Percentiles rank a stretch among this genome's conserved stretches.
Conservation (phyloP, 2,329 filamentous ascomycete species). For the Fusarium duplospermum region DNA sequence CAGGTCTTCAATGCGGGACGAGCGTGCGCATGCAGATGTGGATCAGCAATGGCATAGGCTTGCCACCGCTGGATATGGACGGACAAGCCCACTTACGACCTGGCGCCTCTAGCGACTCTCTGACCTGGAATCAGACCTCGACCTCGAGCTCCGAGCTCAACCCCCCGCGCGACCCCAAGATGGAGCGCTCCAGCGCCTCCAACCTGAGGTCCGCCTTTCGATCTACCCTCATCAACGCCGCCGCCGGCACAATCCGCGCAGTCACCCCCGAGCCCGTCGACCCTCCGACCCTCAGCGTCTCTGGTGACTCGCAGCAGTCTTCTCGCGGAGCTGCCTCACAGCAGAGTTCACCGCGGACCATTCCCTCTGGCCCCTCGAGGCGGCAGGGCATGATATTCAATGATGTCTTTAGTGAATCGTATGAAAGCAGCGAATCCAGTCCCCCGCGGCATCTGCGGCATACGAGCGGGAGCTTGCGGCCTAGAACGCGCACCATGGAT, state of each 20-base stretch:
- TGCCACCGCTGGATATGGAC: slow-evolving; percentile 60
- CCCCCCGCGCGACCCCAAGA: slow-evolving; percentile 43
- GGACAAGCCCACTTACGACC: slow-evolving; percentile 52
- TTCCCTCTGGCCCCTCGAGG: slow-evolving; percentile 54
- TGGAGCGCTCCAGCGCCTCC: slow-evolving; percentile 51
- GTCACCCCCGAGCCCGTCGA: slow-evolving; percentile 73
- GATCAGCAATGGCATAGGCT: slow-evolving; percentile 59
- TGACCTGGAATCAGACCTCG: slow-evolving; percentile 45
- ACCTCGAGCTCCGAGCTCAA: slow-evolving; percentile 43
- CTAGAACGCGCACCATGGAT: slow-evolving; percentile 70
- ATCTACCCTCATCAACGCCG: slow-evolving; percentile 42
- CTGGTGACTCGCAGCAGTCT: slow-evolving; percentile 39
- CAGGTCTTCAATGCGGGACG: slow-evolving; percentile 48
- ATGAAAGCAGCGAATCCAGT: slow-evolving; percentile 59
- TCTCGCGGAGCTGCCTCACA: slow-evolving; percentile 44
- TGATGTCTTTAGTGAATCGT: slow-evolving; percentile 64
- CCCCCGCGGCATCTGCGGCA: slow-evolving; percentile 50
- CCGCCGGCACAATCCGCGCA: slow-evolving; percentile 64
- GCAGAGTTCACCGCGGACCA: slow-evolving; percentile 49
- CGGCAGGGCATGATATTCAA: slow-evolving; percentile 72
- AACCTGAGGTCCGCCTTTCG: slow-evolving; percentile 52
- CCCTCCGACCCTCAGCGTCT: slow-evolving; percentile 38
- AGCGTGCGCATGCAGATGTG: slow-evolving; percentile 51
- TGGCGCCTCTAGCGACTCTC: slow-evolving; percentile 50
- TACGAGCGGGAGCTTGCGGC: slow-evolving; percentile 55